A percentile compares a stretch with the other conserved stretches of the same genome.
These are phyloP conservation scores for Lentinula lateritia DNA, from an alignment of 768 basidiomycete genomes.

Conservation along the genomic window DNA sequence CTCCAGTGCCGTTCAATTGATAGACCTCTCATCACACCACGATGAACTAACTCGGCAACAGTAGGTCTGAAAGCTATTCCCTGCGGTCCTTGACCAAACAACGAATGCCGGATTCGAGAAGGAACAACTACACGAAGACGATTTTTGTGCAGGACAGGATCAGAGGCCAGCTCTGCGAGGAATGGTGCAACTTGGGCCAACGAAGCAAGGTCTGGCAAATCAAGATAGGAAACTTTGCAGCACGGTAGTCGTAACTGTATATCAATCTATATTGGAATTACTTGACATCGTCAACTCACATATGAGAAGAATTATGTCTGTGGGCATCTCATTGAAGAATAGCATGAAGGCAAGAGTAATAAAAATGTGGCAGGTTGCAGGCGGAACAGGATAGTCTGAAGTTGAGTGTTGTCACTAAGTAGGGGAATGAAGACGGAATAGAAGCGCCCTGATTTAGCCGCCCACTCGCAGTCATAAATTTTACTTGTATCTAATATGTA, in stretches of 20 bases:
- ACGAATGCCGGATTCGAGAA: slow-evolving; percentile 58
- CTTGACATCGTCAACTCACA: slow-evolving; percentile 29
- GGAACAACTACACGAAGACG: slow-evolving; percentile 60
- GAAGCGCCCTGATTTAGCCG: no score
- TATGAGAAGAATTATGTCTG: slow-evolving; percentile 56
- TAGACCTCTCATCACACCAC: slow-evolving; percentile 66
- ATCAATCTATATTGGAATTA: neutral
- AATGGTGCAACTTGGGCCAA: slow-evolving; percentile 42
- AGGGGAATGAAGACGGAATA: no score
- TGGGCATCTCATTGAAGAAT: slow-evolving; percentile 37
- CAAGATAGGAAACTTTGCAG: slow-evolving; percentile 58
- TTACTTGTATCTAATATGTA: no score
- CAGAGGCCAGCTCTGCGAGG: slow-evolving; percentile 47
- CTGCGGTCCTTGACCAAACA: slow-evolving; percentile 53
- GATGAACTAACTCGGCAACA: slow-evolving; percentile 58
- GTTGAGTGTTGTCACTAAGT: no score
- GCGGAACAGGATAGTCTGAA: no score
- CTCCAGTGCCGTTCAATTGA: slow-evolving; percentile 64
- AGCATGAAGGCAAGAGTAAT: neutral
- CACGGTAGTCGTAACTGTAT: neutral
- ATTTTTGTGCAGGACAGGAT: slow-evolving; percentile 59
- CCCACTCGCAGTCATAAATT: no score
- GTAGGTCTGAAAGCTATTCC: slow-evolving; percentile 60
- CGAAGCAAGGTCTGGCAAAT: slow-evolving; percentile 62
- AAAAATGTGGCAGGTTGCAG: no score